Conservation (phyloP, 2,329 filamentous ascomycete species). For the Albifimbria verrucaria region DNA sequence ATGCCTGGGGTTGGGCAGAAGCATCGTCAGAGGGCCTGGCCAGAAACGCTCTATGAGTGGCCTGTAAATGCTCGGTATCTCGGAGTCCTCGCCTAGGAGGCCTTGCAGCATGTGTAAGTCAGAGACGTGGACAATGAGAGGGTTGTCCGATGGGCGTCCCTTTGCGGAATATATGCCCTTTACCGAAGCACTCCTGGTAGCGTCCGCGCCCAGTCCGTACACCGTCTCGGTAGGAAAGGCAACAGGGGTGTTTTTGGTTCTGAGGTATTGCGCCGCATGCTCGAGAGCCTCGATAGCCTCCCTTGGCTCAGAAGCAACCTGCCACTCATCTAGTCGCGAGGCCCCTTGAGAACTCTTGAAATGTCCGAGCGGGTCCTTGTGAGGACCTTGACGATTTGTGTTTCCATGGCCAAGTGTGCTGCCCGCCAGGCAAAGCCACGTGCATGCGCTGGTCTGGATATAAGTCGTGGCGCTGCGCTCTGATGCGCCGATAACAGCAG, state of each 20-base stretch:
- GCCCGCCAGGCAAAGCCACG: constrained; percentile 6
- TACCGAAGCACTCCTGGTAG: constrained; percentile 78
- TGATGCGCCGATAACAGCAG: neutral
- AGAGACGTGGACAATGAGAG: constrained; percentile 87
- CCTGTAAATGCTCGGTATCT: constrained; percentile 71
- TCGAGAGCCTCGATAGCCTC: constrained; percentile 43
- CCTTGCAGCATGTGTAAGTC: constrained; percentile 72
- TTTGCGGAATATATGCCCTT: constrained; percentile 92
- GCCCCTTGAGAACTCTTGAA: constrained; percentile 27
- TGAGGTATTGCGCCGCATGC: constrained; percentile 65
- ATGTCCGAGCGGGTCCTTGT: constrained; percentile 27
- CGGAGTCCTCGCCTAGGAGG: constrained; percentile 45
- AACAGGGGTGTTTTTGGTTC: constrained; percentile 68
- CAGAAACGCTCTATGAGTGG: constrained; percentile 81
- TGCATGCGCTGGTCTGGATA: neutral
- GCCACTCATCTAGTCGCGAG: constrained; percentile 39
- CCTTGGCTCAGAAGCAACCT: constrained; percentile 26
- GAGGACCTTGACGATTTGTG: constrained; percentile 33
- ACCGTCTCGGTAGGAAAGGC: constrained; percentile 98
- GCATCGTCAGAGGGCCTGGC: constrained; percentile 90
- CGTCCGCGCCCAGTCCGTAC: constrained; percentile 94
- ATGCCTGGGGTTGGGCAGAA: constrained; percentile 73
- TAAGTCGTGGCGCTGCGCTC: neutral
- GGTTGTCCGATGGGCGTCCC: constrained; percentile 87
- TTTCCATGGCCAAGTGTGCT: constrained; percentile 30